These are phyloP conservation scores for Rubroshorea leprosula DNA, from an alignment of 345 rosid species.

Conservation along the genomic window DNA sequence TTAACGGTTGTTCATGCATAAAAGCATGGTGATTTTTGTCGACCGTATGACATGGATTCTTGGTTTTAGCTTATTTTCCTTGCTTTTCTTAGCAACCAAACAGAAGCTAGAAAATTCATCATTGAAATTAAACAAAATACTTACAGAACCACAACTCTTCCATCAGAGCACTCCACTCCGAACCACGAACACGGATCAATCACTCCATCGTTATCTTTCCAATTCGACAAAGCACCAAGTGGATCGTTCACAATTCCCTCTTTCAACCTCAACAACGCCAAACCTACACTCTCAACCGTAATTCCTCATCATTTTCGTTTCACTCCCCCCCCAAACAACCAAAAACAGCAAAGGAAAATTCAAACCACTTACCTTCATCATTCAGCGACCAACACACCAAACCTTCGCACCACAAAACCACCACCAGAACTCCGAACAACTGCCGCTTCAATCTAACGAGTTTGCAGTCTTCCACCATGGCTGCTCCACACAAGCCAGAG, in stretches of 20 bases:
- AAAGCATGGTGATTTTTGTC: too few relatives aligned
- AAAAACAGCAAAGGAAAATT: not conserved
- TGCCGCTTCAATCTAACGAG: not conserved
- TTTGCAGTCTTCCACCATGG: not conserved
- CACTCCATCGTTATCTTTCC: constrained; percentile 38
- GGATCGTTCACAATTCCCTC: constrained; percentile 67
- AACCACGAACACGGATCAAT: constrained; percentile 74
- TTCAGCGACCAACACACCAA: not conserved
- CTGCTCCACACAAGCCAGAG: not conserved
- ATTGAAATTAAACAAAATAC: constrained; percentile 20
- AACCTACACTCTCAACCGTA: constrained; percentile 31
- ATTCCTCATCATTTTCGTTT: not conserved
- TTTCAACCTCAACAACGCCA: constrained; percentile 54
- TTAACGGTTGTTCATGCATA: not conserved
- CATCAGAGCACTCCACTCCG: constrained; percentile 68
- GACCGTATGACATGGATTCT: too few relatives aligned
- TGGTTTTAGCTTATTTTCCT: too few relatives aligned
- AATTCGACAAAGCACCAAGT: constrained; percentile 51
- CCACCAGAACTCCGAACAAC: not conserved
- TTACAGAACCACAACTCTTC: constrained; percentile 60
- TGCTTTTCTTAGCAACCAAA: not conserved
- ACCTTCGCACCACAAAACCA: not conserved
- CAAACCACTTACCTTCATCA: not conserved
- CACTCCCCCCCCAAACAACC: not conserved
- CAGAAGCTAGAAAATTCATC: not conserved